These are phyloP conservation scores for Tetrapisispora fleetii DNA, from an alignment of 805 yeast genomes.

Conservation along the genomic window DNA sequence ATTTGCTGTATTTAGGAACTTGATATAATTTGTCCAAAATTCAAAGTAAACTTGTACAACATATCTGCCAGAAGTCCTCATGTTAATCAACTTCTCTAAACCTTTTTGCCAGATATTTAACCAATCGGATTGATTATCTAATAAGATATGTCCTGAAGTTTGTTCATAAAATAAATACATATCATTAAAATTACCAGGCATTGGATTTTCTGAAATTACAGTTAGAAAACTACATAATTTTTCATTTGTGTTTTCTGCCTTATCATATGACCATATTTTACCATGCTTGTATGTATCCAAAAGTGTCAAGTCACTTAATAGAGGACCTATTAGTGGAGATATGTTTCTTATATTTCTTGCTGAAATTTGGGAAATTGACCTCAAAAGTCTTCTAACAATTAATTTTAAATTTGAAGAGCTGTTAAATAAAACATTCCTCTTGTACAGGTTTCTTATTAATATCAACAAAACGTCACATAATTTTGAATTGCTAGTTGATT, in stretches of 20 bases:
- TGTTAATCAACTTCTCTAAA: conserved; percentile 20
- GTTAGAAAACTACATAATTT: conserved; percentile 39
- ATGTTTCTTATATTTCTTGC: conserved; percentile 34
- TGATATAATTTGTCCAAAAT: conserved; percentile 24
- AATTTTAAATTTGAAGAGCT: conserved; percentile 26
- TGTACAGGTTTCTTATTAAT: conserved; percentile 28
- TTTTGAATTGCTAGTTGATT: conserved; percentile 31
- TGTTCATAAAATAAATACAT: conserved; percentile 15
- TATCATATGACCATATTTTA: conserved; percentile 45
- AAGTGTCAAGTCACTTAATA: conserved; percentile 38
- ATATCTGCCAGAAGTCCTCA: conserved; percentile 24
- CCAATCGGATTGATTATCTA: conserved; percentile 19
- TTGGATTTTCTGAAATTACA: conserved; percentile 46
- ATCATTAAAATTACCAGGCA: conserved; percentile 38
- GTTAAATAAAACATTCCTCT: conserved; percentile 9
- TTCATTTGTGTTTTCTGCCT: conserved; percentile 31
- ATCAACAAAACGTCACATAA: conserved; percentile 35
- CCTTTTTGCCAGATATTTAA: conserved; percentile 23
- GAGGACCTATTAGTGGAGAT: conserved; percentile 38
- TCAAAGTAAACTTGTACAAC: conserved; percentile 26
- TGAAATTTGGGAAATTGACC: conserved; percentile 24
- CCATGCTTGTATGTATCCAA: conserved; percentile 38
- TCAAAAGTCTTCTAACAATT: conserved; percentile 27
- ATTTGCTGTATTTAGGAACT: conserved; percentile 1
- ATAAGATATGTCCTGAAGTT: conserved; percentile 7